Evolutionary conservation across 331 rosid genomes (phyloP).

Genomic region (Stylosanthes scabra): DNA sequence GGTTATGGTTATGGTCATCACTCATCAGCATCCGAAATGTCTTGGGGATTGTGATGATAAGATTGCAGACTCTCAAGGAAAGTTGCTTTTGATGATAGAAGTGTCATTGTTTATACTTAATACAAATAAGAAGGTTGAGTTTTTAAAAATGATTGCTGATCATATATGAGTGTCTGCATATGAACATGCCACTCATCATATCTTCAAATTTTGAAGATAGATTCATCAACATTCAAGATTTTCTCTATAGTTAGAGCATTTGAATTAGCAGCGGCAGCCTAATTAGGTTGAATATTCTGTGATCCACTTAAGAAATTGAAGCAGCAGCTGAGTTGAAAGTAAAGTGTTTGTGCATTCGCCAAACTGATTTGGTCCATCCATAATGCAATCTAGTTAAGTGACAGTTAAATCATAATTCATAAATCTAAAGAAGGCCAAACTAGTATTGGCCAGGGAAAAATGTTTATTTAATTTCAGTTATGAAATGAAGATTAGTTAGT

Average conservation of each 20-base stretch:
- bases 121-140: conserved; percentile 7
- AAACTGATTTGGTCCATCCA: conserved; percentile 8
- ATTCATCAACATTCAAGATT: conserved; percentile 1
- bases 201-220: not conserved
- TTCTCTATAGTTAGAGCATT: conserved; percentile 6
- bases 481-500: conserved; percentile 22
- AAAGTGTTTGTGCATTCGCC: not conserved
- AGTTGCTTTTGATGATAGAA: not conserved
- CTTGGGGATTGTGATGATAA: not conserved
- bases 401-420: not conserved
- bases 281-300: not conserved
- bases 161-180: not conserved
- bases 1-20: no score
- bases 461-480: no score
- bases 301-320: not conserved
- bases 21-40: not conserved
- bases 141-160: conserved; percentile 7
- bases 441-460: not conserved
- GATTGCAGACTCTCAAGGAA: not conserved
- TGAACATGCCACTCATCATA: not conserved
- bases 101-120: conserved; percentile 3
- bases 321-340: not conserved
- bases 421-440: not conserved
- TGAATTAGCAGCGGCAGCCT: not conserved
- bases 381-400: not conserved